A percentile compares a stretch with the other conserved stretches of the same genome.
Conservation (phyloP, 257 asterid species). For the Gentiana straminea region DNA sequence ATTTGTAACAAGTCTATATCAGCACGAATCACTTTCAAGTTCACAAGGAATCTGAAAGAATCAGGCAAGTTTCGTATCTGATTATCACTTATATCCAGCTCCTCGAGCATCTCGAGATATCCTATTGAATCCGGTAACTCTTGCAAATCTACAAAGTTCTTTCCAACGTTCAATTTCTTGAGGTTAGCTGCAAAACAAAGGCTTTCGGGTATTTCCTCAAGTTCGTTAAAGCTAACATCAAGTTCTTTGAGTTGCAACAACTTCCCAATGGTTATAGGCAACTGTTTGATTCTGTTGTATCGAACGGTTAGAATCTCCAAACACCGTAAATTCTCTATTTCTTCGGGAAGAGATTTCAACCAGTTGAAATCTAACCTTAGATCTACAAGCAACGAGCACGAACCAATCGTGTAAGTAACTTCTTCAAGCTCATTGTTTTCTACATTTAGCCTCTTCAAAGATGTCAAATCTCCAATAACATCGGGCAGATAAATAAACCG, state of each 20-base stretch:
- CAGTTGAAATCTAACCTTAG: slow-evolving; percentile 70
- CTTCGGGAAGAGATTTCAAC: slow-evolving; percentile 27
- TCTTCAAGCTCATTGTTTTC: slow-evolving; percentile 66
- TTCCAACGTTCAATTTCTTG: no score
- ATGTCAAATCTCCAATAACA: slow-evolving; percentile 37
- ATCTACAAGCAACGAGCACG: slow-evolving; percentile 51
- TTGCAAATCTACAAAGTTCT: no score
- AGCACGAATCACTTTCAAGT: slow-evolving; percentile 35
- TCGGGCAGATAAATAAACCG: slow-evolving; percentile 46
- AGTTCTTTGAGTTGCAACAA: no score
- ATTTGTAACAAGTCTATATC: slow-evolving; percentile 5
- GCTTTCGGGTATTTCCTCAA: slow-evolving; percentile 36
- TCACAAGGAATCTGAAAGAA: no score
- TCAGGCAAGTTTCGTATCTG: slow-evolving; percentile 52
- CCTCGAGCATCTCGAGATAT: slow-evolving; percentile 36
- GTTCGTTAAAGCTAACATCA: slow-evolving; percentile 74
- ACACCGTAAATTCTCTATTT: no score
- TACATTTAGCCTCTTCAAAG: slow-evolving; percentile 44
- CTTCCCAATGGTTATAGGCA: no score
- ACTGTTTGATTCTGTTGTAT: no score
- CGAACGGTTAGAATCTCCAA: no score
- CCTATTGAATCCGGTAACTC: no score
- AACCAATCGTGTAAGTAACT: slow-evolving; percentile 61
- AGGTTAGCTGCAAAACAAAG: no score
- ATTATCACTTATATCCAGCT: slow-evolving; percentile 61